Evolutionary conservation across 305 asterid species (phyloP), one percentile per base, ranked within the genome.

Genomic region (Solanum aculeatissimum): DNA sequence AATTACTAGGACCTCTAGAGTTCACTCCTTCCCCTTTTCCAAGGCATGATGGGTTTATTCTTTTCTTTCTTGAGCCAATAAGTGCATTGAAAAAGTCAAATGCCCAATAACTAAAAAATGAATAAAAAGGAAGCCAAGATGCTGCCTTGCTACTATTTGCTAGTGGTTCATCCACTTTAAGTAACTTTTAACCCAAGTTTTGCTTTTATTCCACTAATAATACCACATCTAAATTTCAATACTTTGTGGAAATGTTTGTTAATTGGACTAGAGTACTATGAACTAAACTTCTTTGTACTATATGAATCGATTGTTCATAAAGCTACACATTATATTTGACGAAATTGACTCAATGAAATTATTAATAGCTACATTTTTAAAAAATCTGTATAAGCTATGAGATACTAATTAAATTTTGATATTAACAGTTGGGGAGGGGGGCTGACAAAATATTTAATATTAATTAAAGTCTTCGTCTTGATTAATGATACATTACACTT

Each of bases 151-250:
- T 58, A 82, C 87, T 71, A 85, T 57, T 71, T 75, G 81, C 62
- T 47, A 51, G 68, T 85, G 85, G 55, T 32, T 72, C 80, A 86
- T 82, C 84, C 69, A 49, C 87, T 86, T 82, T 86, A 75, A 83
- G 83, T 86, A 75, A 54, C 91, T 89, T 89, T 85, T 81, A 90
- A 70, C 82, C 85, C 19, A 89, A 90, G 87, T 69, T 55, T 77
- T 85, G 65, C 85, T 85, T 85, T 90, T 84, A 42, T 89, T 80
- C 88, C 87, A 85, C 84, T 87, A 25, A 63, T 47, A 27, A 25
- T 58, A 23, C 4, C 40, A 58, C 77, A 47, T 16, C 51, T 8
- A 6, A 23, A 0, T 63, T 83, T 72, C 87, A 68, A 88, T 35
- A 68, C 49, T 80, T 66, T 54, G 42, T 60, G 70, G 68, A 49